Conservation (phyloP, 2,329 filamentous ascomycete genomes). For the Geosmithia flava region DNA sequence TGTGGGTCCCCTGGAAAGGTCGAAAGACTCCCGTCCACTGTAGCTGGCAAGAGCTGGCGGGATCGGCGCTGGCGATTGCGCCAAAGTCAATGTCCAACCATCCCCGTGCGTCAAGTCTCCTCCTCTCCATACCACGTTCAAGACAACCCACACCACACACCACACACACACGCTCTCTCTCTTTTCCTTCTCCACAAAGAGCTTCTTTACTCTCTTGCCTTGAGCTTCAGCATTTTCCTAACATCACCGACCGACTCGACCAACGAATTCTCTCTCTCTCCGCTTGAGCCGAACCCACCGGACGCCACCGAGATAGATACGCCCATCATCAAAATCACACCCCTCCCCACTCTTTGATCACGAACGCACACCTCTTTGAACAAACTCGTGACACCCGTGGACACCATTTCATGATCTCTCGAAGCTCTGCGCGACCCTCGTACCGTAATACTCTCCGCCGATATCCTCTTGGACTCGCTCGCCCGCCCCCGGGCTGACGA, state of each 20-base stretch:
- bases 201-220: neutral
- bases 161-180: neutral
- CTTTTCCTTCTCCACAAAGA: neutral
- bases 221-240: neutral
- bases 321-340: neutral
- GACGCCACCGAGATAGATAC: neutral
- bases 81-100: neutral
- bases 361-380: neutral
- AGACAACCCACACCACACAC: neutral
- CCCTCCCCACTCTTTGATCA: neutral
- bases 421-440: neutral
- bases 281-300: neutral
- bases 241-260: neutral
- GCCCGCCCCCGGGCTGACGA: neutral
- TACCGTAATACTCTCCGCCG: slow-evolving; percentile 7
- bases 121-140: neutral
- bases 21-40: neutral
- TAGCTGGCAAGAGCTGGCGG: neutral
- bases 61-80: neutral
- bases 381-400: neutral
- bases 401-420: neutral
- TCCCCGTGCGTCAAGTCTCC: neutral
- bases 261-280: neutral
- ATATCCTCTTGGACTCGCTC: neutral
- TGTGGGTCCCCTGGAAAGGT: neutral